These are phyloP conservation scores for Dendrobium officinale DNA, from an alignment of 106 monocot genomes.

Conservation along the genomic window DNA sequence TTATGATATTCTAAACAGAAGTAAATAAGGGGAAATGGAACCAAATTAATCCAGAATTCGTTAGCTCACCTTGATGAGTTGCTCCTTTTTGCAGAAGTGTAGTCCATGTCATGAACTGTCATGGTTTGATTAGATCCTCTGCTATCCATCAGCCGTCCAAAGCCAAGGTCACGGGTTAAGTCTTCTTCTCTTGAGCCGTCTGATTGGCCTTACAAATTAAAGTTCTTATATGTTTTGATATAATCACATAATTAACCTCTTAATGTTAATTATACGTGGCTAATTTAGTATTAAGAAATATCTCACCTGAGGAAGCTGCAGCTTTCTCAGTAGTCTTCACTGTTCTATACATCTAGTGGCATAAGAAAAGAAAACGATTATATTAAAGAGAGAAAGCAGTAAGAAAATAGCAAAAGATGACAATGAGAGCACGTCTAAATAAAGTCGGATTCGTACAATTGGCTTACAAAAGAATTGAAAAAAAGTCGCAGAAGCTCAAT, in stretches of 20 bases:
- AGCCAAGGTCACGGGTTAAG: slow-evolving; percentile 15
- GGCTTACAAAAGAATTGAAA: neutral
- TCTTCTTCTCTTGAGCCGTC: slow-evolving; percentile 51
- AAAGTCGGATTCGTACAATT: too few species aligned
- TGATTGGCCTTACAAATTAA: slow-evolving; percentile 29
- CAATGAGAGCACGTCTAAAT: too few species aligned
- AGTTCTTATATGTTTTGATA: neutral
- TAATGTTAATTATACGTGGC: neutral
- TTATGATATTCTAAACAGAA: too few species aligned
- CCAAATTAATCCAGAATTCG: too few species aligned
- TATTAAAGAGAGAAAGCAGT: neutral
- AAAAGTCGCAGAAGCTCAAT: neutral
- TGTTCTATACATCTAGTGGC: slow-evolving; percentile 88
- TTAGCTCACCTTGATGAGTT: slow-evolving; percentile 60
- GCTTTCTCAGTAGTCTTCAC: slow-evolving; percentile 96
- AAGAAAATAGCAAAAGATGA: neutral
- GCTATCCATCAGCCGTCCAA: slow-evolving; percentile 35
- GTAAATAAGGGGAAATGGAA: too few species aligned
- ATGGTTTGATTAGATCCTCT: slow-evolving; percentile 18
- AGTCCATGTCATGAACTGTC: neutral
- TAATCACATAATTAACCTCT: neutral
- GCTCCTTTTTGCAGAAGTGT: slow-evolving; percentile 40
- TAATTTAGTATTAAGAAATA: neutral
- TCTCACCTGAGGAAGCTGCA: slow-evolving; percentile 83
- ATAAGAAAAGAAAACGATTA: slow-evolving; percentile 11